Evolutionary conservation across 495 filamentous ascomycete genomes (phyloP), one percentile per base, ranked within the genome.

Genomic region (Letharia lupina): DNA sequence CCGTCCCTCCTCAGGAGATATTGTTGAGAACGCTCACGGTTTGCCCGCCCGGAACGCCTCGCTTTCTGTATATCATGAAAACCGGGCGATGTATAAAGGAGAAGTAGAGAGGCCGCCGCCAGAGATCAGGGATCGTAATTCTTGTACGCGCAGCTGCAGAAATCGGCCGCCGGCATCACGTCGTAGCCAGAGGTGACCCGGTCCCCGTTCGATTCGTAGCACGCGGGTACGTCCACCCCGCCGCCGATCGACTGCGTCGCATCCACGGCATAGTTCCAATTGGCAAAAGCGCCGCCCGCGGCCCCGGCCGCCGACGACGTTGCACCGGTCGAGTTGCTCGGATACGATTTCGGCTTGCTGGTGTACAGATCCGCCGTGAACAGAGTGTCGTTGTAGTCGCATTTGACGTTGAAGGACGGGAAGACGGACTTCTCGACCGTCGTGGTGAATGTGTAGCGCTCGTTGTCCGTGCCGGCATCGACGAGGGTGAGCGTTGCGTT

Each of bases 341-440:
- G 79, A 64, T 76, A 81, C 9, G 66, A 69, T 41, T 75, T 78
- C 31, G 71, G 69, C 72, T 76, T 76, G 60, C 78, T 78, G 31
- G 84, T 86, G 72, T 83, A 87, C 5, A 87, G 75, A 15, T 70
- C 78, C 2, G 73, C 83, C 31, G 77, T 69, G 70, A 86, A 74
- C 0, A 67, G 74, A 1, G 83, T 85, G 47, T 71, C 63, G 63
- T 80, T 80, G 74, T 78, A 87, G 67, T 75, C 78, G 74, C 85
- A 86, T 23, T 73, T 76, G 12, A 82, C 65, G 61, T 63, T 57
- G n/a, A 70, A 56, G 28, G 59, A 62, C 0, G 83, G 79, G 4
- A 75, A 74, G 18, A 83, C 81, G 0, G 65, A 66, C 70, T 83
- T 84, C 2, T 75, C 68, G 66, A 78, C 70, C 0, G 67, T 71